These are phyloP conservation scores for Euphrasia arctica DNA, from an alignment of 305 asterid species.

Conservation along the genomic window DNA sequence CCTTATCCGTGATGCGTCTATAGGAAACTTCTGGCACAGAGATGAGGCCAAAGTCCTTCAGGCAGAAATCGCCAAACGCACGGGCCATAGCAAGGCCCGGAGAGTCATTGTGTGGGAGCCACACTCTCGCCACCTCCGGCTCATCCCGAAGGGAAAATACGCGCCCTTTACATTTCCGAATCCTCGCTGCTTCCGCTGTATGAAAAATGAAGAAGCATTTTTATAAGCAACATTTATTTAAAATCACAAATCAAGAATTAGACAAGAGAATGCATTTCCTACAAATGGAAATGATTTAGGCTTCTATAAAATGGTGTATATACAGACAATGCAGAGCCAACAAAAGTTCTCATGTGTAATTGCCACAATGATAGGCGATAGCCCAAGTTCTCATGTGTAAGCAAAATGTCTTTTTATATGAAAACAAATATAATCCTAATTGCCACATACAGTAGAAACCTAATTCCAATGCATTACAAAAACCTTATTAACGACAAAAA, in stretches of 20 bases:
- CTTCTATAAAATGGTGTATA: too few relatives aligned
- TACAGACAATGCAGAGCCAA: too few relatives aligned
- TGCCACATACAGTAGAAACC: neutral
- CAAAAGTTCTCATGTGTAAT: too few relatives aligned
- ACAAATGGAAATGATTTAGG: neutral
- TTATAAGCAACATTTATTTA: neutral
- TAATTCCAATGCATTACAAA: neutral
- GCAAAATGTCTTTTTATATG: neutral
- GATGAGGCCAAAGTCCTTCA: conserved; percentile 79
- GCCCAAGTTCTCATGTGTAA: neutral
- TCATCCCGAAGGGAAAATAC: conserved; percentile 83
- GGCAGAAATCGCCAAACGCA: conserved; percentile 90
- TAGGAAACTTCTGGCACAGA: conserved; percentile 75
- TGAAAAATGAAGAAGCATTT: conserved; percentile 9
- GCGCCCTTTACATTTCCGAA: conserved; percentile 73
- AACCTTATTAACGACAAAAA: neutral
- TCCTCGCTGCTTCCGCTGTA: conserved; percentile 79
- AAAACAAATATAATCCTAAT: neutral
- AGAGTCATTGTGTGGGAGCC: conserved; percentile 71
- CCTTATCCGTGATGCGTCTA: conserved; percentile 57
- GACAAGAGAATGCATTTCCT: neutral
- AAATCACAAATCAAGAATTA: neutral
- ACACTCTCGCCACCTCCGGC: conserved; percentile 81
- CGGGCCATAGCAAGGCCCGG: conserved; percentile 98
- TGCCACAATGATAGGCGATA: neutral